phyloP scores from a whole-genome alignment of 2,329 filamentous ascomycete genomes.

The Penicillium olsonii region DNA sequence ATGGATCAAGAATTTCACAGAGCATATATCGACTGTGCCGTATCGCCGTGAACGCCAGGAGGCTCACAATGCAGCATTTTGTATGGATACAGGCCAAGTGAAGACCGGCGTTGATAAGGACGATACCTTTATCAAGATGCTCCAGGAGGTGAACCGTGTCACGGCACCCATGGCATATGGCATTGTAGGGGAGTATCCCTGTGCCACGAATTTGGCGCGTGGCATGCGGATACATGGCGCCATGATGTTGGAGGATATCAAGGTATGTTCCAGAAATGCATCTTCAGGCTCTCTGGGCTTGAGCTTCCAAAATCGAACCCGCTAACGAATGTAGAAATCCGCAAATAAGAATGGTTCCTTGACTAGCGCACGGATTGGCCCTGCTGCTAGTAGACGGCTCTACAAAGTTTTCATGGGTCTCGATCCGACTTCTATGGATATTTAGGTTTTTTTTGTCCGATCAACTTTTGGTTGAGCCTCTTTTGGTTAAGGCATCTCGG shows the following conservation, averaged over 20 bases:
- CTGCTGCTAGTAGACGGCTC: constrained; percentile 49
- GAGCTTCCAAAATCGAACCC: not conserved
- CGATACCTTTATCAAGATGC: constrained; percentile 73
- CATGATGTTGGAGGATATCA: constrained; percentile 61
- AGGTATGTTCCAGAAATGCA: constrained; percentile 35
- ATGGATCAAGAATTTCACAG: constrained; percentile 73
- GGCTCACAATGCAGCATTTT: constrained; percentile 61
- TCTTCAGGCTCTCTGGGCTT: not conserved
- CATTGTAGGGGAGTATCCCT: constrained; percentile 62
- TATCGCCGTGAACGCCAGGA: constrained; percentile 59
- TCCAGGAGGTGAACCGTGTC: constrained; percentile 72
- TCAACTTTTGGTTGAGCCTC: constrained; percentile 1
- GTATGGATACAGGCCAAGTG: constrained; percentile 78
- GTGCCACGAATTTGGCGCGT: constrained; percentile 58
- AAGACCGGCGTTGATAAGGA: constrained; percentile 64
- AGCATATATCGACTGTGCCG: constrained; percentile 75
- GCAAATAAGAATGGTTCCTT: constrained; percentile 50
- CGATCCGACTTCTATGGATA: constrained; percentile 48
- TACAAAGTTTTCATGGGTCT: constrained; percentile 53
- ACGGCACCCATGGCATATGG: constrained; percentile 73
- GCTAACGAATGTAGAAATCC: constrained; percentile 41
- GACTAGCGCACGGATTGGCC: constrained; percentile 49
- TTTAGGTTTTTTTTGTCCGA: constrained; percentile 25
- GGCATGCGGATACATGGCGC: constrained; percentile 63
- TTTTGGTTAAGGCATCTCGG: not conserved